A percentile compares a stretch with the other conserved stretches of the same genome.
Evolutionary conservation across 1,139 yeast species (phyloP).

Genomic region (Geotrichum phurueaensis): DNA sequence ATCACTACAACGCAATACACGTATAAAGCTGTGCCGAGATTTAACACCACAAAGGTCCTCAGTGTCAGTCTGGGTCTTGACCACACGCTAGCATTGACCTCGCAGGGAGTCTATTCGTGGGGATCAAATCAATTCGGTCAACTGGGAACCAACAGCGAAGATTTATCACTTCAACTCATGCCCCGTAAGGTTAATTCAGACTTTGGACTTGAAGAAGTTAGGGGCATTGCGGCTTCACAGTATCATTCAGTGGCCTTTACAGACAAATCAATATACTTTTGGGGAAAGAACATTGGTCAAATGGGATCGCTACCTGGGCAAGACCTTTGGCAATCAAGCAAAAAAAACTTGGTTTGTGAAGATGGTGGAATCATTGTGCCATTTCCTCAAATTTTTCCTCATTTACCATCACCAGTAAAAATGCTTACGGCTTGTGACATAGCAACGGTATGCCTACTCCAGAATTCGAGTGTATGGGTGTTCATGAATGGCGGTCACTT

Average conservation of each 20-base stretch:
- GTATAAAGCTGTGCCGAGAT: conserved; percentile 39
- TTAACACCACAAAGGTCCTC: conserved; percentile 36
- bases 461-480: conserved; percentile 56
- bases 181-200: conserved; percentile 49
- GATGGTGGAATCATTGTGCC: conserved; percentile 20
- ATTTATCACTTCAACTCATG: conserved; percentile 37
- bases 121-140: conserved; percentile 66
- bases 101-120: conserved; percentile 62
- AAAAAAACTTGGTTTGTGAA: conserved; percentile 17
- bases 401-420: conserved; percentile 33
- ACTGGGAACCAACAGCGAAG: conserved; percentile 45
- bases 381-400: conserved; percentile 13
- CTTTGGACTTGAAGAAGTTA: conserved; percentile 40
- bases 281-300: conserved; percentile 89
- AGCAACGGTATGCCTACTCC: conserved; percentile 62
- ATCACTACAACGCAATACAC: conserved; percentile 26
- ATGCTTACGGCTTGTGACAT: conserved; percentile 62
- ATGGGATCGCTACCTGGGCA: conserved; percentile 50
- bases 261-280: conserved; percentile 47
- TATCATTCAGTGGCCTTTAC: conserved; percentile 66
- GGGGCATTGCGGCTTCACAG: conserved; percentile 62
- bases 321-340: conserved; percentile 15
- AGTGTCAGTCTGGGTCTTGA: conserved; percentile 55
- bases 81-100: conserved; percentile 56
- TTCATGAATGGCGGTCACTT: conserved; percentile 52